Percentiles rank a stretch among this genome's conserved stretches.
phyloP scores from a whole-genome alignment of 192 early-diverging fungal genomes.

The Coemansia sp. region DNA sequence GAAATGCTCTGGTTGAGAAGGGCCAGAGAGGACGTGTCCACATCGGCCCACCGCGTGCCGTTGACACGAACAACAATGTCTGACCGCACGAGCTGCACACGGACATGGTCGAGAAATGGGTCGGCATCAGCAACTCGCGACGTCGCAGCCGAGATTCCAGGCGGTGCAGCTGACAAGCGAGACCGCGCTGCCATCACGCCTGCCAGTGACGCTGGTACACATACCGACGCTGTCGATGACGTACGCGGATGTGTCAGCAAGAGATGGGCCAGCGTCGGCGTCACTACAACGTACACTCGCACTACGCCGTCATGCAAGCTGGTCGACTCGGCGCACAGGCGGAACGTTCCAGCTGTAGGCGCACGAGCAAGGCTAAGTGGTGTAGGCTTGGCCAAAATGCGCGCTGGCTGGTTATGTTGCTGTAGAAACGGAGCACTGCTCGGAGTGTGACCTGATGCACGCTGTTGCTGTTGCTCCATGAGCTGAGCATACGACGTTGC shows the following conservation, averaged over 20 bases:
- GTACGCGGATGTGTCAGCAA: slow-evolving; percentile 31
- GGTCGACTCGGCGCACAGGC: slow-evolving; percentile 21
- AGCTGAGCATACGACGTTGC: slow-evolving; percentile 32
- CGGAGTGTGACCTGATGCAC: slow-evolving; percentile 8
- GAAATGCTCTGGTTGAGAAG: slow-evolving; percentile 19
- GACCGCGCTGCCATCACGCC: slow-evolving; percentile 9
- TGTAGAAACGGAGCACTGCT: slow-evolving; percentile 23
- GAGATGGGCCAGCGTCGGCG: slow-evolving; percentile 38
- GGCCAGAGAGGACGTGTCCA: slow-evolving; percentile 1
- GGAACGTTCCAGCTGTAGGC: slow-evolving; percentile 13
- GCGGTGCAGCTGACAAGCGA: neutral
- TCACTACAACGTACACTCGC: slow-evolving; percentile 22
- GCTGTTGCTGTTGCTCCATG: neutral
- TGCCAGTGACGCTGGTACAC: slow-evolving; percentile 37
- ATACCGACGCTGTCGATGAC: slow-evolving; percentile 22
- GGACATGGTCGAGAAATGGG: slow-evolving; percentile 32
- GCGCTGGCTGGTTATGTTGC: slow-evolving; percentile 9
- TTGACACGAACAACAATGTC: slow-evolving; percentile 47
- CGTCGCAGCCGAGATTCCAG: neutral
- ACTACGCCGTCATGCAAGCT: slow-evolving; percentile 8
- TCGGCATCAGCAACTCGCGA: slow-evolving; percentile 20
- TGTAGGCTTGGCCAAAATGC: slow-evolving; percentile 39
- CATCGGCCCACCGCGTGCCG: slow-evolving; percentile 33
- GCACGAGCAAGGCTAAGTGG: slow-evolving; percentile 35
- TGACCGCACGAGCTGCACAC: slow-evolving; percentile 29